Conservation (phyloP, 2,329 filamentous ascomycete genomes). For the Huntiella moniliformis region DNA sequence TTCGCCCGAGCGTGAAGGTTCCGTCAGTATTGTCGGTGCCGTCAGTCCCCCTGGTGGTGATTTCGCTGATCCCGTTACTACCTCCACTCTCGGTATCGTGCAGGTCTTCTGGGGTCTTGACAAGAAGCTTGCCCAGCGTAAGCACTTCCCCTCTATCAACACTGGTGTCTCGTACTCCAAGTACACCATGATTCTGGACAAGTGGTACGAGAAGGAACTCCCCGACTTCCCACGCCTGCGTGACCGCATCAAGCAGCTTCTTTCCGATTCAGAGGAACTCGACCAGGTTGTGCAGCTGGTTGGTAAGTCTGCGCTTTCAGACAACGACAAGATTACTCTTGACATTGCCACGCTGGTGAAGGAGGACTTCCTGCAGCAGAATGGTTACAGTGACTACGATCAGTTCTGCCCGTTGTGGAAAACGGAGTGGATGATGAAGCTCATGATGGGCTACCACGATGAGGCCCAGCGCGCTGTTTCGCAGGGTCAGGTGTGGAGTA, state of each 20-base stretch:
- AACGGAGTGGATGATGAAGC: constrained; percentile 99
- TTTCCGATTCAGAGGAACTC: constrained; percentile 88
- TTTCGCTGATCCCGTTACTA: constrained; percentile 96
- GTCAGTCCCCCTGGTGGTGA: constrained; percentile 96
- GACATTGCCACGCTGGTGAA: constrained; percentile 84
- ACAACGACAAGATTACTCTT: constrained; percentile 94
- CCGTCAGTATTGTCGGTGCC: constrained; percentile 92
- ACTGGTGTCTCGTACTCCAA: constrained; percentile 90
- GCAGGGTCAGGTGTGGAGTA: constrained; percentile 79
- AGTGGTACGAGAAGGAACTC: constrained; percentile 84
- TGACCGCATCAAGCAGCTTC: constrained; percentile 81
- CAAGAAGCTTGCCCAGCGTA: constrained; percentile 97
- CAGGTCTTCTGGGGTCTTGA: constrained; percentile 99
- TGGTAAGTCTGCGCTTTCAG: constrained; percentile 88
- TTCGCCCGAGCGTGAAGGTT: constrained; percentile 72
- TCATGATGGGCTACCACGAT: constrained; percentile 95
- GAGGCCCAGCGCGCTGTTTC: constrained; percentile 89
- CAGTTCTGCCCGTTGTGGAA: constrained; percentile 99
- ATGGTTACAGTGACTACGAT: constrained; percentile 97
- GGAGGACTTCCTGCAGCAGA: constrained; percentile 97
- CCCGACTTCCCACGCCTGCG: constrained; percentile 87
- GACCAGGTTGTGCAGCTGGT: constrained; percentile 98
- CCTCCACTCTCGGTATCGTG: constrained; percentile 83
- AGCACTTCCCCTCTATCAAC: constrained; percentile 98
- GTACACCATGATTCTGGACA: constrained; percentile 75